Evolutionary conservation across 208 protist species (phyloP).

Genomic region (Willaertia magna): DNA sequence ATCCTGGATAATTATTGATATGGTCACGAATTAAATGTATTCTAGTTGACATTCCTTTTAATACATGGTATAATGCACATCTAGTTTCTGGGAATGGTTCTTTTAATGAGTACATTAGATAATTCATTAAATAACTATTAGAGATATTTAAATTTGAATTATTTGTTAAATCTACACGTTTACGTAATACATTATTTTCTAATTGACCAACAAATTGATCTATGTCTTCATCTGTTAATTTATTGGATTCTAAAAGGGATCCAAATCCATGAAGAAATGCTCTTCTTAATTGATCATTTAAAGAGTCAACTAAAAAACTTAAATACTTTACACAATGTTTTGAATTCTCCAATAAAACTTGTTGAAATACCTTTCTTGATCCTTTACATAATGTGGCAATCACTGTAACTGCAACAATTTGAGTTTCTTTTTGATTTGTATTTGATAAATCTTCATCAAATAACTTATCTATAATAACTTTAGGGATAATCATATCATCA

Average conservation of each 20-base stretch:
- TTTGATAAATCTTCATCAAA: neutral
- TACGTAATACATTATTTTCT: neutral
- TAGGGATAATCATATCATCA: neutral
- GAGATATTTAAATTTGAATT: neutral
- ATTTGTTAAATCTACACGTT: neutral
- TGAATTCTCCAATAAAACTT: neutral
- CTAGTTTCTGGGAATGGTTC: neutral
- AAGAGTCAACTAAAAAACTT: neutral
- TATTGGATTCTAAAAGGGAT: neutral
- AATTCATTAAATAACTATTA: neutral
- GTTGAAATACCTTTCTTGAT: neutral
- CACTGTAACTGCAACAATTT: neutral
- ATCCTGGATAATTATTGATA: neutral
- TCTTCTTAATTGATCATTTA: neutral
- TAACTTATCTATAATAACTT: neutral
- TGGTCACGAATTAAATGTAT: neutral
- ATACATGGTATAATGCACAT: neutral
- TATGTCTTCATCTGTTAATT: neutral
- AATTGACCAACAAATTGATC: neutral
- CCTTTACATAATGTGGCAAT: neutral
- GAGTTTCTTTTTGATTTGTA: neutral
- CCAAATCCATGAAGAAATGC: neutral
- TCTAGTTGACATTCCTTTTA: neutral
- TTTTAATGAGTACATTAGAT: neutral
- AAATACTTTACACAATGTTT: neutral